phyloP scores from a whole-genome alignment of 257 asterid genomes.

The Solanum pennellii region DNA sequence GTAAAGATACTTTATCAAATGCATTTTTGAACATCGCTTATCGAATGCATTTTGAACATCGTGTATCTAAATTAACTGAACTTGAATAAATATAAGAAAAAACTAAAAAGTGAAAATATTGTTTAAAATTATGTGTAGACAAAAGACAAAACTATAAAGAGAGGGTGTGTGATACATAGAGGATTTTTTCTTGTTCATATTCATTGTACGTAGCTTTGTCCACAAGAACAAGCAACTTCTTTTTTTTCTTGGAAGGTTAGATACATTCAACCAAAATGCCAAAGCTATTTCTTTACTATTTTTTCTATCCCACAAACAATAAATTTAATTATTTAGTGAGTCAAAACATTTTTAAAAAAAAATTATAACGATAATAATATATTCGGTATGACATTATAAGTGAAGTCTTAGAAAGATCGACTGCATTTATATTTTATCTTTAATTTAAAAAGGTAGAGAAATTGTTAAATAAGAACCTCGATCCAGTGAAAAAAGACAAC shows the following conservation, averaged over 20 bases:
- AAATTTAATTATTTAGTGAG: not conserved
- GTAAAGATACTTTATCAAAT: no score
- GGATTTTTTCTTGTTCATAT: not conserved
- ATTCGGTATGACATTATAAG: accelerated
- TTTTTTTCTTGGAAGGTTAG: not conserved
- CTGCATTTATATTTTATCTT: not conserved
- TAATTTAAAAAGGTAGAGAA: not conserved
- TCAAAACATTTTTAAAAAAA: not conserved
- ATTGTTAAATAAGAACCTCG: accelerated
- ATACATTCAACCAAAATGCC: not conserved
- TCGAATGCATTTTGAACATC: accelerated
- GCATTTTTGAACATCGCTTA: accelerated
- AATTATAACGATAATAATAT: not conserved
- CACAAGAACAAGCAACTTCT: not conserved
- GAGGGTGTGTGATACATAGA: not conserved
- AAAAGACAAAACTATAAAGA: not conserved
- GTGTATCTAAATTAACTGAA: no score
- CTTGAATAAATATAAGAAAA: no score
- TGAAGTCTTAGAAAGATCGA: not conserved
- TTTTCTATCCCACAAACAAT: not conserved
- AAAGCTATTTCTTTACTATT: not conserved
- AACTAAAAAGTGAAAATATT: not conserved
- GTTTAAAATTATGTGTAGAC: not conserved
- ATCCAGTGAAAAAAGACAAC: not conserved
- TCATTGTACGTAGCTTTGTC: not conserved